phyloP scores from a whole-genome alignment of 352 stramenopile species.

The Pythium volutum region DNA sequence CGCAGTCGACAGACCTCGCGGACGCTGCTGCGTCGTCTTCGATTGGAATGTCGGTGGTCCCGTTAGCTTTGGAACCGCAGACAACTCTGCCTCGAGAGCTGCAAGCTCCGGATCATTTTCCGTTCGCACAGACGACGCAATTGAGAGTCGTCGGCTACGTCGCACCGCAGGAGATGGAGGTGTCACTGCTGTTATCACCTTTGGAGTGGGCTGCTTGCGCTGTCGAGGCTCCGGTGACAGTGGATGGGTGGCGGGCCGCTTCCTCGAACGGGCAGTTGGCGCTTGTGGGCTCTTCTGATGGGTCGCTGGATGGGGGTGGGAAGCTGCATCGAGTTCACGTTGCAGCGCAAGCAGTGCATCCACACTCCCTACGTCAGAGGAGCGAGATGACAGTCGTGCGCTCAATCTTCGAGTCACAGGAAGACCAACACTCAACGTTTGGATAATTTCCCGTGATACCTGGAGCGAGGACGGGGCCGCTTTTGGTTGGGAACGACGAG shows the following conservation, averaged over 20 bases:
- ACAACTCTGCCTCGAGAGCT: slow-evolving; percentile 28
- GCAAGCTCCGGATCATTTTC: slow-evolving; percentile 32
- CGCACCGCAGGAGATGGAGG: neutral
- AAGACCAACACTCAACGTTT: neutral
- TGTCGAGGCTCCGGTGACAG: neutral
- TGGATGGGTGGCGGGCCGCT: neutral
- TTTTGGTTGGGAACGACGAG: neutral
- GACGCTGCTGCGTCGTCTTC: neutral
- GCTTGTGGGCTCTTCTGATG: neutral
- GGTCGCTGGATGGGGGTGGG: neutral
- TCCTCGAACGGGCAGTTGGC: neutral
- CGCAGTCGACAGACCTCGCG: slow-evolving; percentile 20
- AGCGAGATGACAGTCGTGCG: neutral
- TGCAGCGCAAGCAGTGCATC: slow-evolving; percentile 11
- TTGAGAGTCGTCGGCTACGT: slow-evolving; percentile 8
- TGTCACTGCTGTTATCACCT: neutral
- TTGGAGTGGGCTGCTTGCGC: neutral
- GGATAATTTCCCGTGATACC: neutral
- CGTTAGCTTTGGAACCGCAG: neutral
- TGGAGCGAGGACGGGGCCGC: neutral
- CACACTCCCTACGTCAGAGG: slow-evolving; percentile 1
- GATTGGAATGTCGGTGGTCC: neutral
- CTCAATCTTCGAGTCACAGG: neutral
- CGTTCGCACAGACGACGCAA: slow-evolving; percentile 19
- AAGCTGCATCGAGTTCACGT: slow-evolving; percentile 9